phyloP scores from a whole-genome alignment of 352 stramenopile species.

The Globisporangium takayamanum region DNA sequence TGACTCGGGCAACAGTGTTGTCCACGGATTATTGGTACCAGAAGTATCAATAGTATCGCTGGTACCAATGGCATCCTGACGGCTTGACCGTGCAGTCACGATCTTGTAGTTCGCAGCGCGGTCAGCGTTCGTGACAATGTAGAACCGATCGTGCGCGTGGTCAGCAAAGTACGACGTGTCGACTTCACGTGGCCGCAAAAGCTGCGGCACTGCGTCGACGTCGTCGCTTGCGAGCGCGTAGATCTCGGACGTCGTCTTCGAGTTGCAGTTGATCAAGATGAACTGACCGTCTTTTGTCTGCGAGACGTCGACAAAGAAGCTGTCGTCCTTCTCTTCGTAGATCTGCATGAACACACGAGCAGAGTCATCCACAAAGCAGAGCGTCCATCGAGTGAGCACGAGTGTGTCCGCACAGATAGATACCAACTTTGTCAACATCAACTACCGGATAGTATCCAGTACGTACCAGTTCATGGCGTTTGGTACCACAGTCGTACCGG shows the following conservation, averaged over 20 bases:
- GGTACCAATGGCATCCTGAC: not conserved
- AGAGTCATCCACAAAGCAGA: not conserved
- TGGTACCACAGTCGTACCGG: conserved; percentile 43
- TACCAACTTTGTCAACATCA: too few relatives aligned
- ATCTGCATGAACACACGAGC: conserved; percentile 27
- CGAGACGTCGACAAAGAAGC: conserved; percentile 81
- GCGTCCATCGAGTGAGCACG: too few relatives aligned
- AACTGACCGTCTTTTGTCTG: conserved; percentile 76
- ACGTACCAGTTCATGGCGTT: conserved; percentile 43
- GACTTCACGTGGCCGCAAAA: conserved; percentile 42
- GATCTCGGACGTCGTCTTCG: conserved; percentile 84
- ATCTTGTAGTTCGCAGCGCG: conserved; percentile 77
- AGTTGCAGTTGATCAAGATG: conserved; percentile 86
- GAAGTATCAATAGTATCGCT: not conserved
- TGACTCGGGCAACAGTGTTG: conserved; percentile 44
- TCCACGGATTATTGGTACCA: conserved; percentile 25
- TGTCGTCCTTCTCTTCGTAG: conserved; percentile 68
- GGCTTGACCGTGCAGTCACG: conserved; percentile 1
- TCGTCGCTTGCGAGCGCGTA: conserved; percentile 34
- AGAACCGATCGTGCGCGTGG: conserved; percentile 59
- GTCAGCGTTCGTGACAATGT: conserved; percentile 80
- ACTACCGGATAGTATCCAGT: too few relatives aligned
- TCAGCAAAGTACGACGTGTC: conserved; percentile 85
- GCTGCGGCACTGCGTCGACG: conserved; percentile 19
- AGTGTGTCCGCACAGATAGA: too few relatives aligned